A percentile compares a stretch with the other conserved stretches of the same genome.
These are phyloP conservation scores for Anthracocystis walkeri DNA, from an alignment of 1,284 basidiomycete genomes.

Conservation along the genomic window DNA sequence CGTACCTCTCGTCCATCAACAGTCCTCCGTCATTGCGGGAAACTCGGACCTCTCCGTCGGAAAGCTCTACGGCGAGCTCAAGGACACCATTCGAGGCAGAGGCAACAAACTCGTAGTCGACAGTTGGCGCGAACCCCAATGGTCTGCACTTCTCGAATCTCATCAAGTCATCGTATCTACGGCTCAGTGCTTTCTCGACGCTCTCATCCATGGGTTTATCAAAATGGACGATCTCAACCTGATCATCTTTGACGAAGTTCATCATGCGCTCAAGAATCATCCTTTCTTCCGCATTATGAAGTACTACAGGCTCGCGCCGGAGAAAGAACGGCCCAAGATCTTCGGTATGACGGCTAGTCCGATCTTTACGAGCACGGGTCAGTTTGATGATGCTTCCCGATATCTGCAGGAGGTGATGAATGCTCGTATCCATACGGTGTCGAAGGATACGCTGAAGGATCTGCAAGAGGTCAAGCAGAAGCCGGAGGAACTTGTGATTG, in stretches of 20 bases:
- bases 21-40: conserved; percentile 51
- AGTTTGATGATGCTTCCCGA: conserved; percentile 26
- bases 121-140: conserved; percentile 37
- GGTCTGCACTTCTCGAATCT: conserved; percentile 34
- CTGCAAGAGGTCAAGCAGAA: conserved; percentile 37
- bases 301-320: conserved; percentile 36
- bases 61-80: conserved; percentile 51
- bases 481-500: conserved; percentile 51
- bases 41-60: conserved; percentile 45
- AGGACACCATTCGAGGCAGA: conserved; percentile 21
- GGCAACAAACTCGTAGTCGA: conserved; percentile 19
- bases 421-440: conserved; percentile 50
- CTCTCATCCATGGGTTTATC: conserved; percentile 53
- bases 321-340: conserved; percentile 47
- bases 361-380: conserved; percentile 26
- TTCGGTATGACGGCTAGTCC: conserved; percentile 63
- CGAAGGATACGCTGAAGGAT: conserved; percentile 22
- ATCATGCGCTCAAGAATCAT: conserved; percentile 53
- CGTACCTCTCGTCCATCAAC: conserved; percentile 60
- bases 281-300: conserved; percentile 58
- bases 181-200: conserved; percentile 54
- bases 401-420: conserved; percentile 50
- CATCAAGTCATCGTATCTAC: conserved; percentile 58
- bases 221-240: conserved; percentile 53
- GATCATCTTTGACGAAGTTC: conserved; percentile 59